A percentile compares a stretch with the other conserved stretches of the same genome.
phyloP scores from a whole-genome alignment of 2,329 filamentous ascomycete species.

The Sporothrix euskadiensis region DNA sequence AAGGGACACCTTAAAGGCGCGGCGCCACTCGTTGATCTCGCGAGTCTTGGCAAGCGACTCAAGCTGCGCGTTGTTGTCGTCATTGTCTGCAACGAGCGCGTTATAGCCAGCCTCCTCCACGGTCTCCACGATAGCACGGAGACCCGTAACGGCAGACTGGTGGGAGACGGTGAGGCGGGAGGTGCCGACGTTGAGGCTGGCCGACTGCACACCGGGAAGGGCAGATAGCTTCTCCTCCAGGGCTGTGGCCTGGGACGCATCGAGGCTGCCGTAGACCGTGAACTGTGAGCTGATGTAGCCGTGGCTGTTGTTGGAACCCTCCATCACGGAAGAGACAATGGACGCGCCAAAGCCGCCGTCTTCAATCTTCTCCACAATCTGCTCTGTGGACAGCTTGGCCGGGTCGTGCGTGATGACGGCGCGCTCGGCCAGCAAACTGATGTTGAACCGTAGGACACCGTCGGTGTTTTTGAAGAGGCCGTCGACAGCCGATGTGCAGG shows the following conservation, averaged over 20 bases:
- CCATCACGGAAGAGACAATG: constrained; percentile 73
- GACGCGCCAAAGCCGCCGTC: constrained; percentile 86
- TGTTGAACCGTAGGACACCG: constrained; percentile 86
- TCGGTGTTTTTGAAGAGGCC: constrained; percentile 74
- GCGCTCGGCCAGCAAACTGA: constrained; percentile 88
- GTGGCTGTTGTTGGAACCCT: constrained; percentile 55
- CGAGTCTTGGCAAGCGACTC: constrained; percentile 95
- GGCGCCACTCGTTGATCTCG: constrained; percentile 91
- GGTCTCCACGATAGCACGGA: constrained; percentile 77
- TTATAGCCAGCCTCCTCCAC: constrained; percentile 85
- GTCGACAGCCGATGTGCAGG: constrained; percentile 91
- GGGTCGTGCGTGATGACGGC: constrained; percentile 85
- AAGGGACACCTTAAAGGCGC: constrained; percentile 74
- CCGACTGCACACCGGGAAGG: constrained; percentile 72
- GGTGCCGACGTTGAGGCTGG: constrained; percentile 69
- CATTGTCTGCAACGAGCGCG: constrained; percentile 82
- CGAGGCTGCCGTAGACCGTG: constrained; percentile 77
- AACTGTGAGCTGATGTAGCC: constrained; percentile 67
- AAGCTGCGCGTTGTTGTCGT: constrained; percentile 95
- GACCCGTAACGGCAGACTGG: constrained; percentile 68
- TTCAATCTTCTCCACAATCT: constrained; percentile 81
- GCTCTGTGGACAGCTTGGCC: constrained; percentile 65
- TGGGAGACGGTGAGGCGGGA: constrained; percentile 74
- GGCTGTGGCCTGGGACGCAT: constrained; percentile 68
- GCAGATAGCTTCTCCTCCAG: constrained; percentile 68